Conservation (phyloP, 768 basidiomycete genomes). For the Tricholomella constricta region DNA sequence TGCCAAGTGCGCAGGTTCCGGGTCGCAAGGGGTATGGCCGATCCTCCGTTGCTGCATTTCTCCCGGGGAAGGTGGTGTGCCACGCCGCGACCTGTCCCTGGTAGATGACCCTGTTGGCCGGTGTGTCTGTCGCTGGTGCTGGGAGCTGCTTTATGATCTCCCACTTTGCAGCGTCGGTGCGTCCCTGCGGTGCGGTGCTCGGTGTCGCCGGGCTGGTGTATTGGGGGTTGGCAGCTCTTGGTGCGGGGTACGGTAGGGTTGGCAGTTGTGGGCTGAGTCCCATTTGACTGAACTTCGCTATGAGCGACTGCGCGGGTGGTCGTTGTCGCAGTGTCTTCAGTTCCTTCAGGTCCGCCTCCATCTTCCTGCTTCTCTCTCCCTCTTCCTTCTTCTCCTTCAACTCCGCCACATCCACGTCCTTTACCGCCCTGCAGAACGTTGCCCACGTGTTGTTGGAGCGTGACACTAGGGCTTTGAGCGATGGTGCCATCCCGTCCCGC, state of each 20-base stretch:
- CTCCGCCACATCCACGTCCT: slow-evolving; percentile 3
- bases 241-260: neutral
- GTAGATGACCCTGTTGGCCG: neutral
- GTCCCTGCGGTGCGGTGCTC: neutral
- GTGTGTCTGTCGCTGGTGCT: neutral
- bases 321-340: slow-evolving; percentile 4
- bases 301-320: neutral
- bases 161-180: neutral
- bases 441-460: neutral
- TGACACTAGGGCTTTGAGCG: neutral
- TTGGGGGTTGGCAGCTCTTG: neutral
- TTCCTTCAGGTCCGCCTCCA: no score
- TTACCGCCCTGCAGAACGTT: neutral
- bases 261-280: neutral
- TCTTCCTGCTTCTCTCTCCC: neutral
- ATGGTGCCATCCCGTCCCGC: slow-evolving; percentile 4
- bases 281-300: neutral
- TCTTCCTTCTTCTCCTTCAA: slow-evolving; percentile 4
- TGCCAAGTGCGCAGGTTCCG: no score
- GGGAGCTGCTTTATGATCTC: neutral
- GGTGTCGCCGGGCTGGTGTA: neutral
- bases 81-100: neutral
- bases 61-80: neutral
- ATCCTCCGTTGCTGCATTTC: neutral
- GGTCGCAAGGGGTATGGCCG: neutral